Conservation (phyloP, 2,329 filamentous ascomycete genomes). For the Xylaria sp. region DNA sequence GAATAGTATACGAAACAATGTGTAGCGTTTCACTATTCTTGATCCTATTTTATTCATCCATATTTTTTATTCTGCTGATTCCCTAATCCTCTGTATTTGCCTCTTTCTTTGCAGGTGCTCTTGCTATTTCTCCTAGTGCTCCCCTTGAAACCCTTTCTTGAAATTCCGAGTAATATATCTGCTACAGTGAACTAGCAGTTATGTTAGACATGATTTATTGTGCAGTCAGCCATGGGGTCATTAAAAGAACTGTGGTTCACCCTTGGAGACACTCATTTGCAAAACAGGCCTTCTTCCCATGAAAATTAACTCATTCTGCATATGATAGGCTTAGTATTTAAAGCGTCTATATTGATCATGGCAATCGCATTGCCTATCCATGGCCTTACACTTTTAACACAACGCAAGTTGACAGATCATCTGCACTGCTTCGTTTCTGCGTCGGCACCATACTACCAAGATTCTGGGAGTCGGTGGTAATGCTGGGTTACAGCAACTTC, state of each 20-base stretch:
- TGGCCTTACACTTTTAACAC: neutral
- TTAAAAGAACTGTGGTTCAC: neutral
- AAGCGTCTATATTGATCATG: neutral
- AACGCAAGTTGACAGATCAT: neutral
- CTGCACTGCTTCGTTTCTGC: neutral
- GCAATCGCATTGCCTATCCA: neutral
- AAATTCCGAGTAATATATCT: neutral
- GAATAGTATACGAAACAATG: constrained; percentile 11
- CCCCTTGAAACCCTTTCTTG: neutral
- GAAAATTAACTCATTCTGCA: neutral
- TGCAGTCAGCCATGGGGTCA: neutral
- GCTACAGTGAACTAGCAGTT: neutral
- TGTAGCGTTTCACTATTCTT: neutral
- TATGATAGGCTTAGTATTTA: neutral
- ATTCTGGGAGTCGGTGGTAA: neutral
- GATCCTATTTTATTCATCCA: constrained; percentile 1
- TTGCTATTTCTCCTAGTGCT: neutral
- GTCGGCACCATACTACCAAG: neutral
- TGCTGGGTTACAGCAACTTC: neutral
- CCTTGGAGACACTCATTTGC: no score
- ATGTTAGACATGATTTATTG: neutral
- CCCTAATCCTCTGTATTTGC: neutral
- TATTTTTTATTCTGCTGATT: neutral
- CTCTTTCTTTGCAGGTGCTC: neutral
- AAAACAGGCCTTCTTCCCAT: no score